phyloP scores from a whole-genome alignment of 805 yeast species.

The Metschnikowia bowlesiae region DNA sequence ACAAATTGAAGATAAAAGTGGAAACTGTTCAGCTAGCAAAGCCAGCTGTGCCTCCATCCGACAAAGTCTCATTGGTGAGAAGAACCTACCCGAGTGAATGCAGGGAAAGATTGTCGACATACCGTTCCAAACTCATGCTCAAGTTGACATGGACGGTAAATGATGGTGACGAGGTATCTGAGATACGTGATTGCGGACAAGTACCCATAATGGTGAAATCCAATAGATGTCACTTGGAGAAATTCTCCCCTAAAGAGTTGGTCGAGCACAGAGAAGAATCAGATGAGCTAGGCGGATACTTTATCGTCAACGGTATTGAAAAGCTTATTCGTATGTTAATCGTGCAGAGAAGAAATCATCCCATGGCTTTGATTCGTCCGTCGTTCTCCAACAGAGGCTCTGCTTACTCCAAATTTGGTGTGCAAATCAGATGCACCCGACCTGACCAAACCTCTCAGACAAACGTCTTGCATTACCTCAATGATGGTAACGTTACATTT shows the following conservation, averaged over 20 bases:
- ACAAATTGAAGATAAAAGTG: constrained; percentile 77
- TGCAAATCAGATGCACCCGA: constrained; percentile 89
- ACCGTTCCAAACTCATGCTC: constrained; percentile 71
- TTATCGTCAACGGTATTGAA: constrained; percentile 94
- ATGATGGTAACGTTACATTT: constrained; percentile 94
- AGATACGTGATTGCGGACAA: constrained; percentile 85
- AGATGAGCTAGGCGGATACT: constrained; percentile 96
- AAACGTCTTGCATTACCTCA: constrained; percentile 91
- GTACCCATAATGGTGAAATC: constrained; percentile 88
- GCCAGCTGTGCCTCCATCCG: constrained; percentile 69
- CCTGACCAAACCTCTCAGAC: constrained; percentile 98
- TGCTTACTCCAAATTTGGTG: constrained; percentile 81
- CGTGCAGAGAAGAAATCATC: constrained; percentile 96
- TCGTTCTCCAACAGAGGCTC: constrained; percentile 94
- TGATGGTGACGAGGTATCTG: constrained; percentile 76
- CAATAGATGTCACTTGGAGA: constrained; percentile 87
- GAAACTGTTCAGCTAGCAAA: constrained; percentile 84
- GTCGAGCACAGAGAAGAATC: constrained; percentile 81
- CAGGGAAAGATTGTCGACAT: constrained; percentile 83
- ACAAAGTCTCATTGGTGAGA: constrained; percentile 72
- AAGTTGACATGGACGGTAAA: constrained; percentile 85
- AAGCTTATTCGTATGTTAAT: constrained; percentile 94
- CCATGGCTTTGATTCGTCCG: constrained; percentile 96
- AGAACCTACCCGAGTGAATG: constrained; percentile 75
- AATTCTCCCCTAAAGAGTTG: constrained; percentile 75